phyloP scores from a whole-genome alignment of 495 filamentous ascomycete genomes.

The Podospora australis region DNA sequence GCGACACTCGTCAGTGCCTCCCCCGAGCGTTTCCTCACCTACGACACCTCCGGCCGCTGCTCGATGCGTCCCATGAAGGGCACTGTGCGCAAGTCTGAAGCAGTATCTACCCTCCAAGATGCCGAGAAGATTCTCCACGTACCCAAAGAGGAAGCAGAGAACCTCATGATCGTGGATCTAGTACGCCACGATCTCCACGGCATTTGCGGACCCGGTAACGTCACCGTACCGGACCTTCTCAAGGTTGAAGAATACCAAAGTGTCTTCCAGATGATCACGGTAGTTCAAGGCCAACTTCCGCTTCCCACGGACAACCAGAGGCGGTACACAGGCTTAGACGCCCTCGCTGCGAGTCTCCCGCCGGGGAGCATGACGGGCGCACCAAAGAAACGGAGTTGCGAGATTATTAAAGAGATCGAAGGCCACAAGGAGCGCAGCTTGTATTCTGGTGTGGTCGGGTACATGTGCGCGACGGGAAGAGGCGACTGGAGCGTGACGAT shows the following conservation, averaged over 20 bases:
- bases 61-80: constrained; percentile 89
- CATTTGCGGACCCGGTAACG: constrained; percentile 64
- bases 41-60: constrained; percentile 50
- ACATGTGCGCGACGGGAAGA: constrained; percentile 75
- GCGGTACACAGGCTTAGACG: constrained; percentile 58
- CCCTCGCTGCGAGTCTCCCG: constrained; percentile 70
- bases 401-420: constrained; percentile 69
- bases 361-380: constrained; percentile 95
- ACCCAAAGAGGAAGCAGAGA: constrained; percentile 89
- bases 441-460: constrained; percentile 86
- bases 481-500: constrained; percentile 89
- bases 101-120: constrained; percentile 50
- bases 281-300: constrained; percentile 66
- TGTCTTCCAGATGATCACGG: constrained; percentile 84
- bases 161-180: constrained; percentile 96
- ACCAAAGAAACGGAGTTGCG: constrained; percentile 82
- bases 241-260: constrained; percentile 83
- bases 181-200: constrained; percentile 86
- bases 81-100: constrained; percentile 68
- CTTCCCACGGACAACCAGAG: constrained; percentile 6
- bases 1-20: constrained; percentile 73
- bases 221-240: constrained; percentile 62
- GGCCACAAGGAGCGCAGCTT: constrained; percentile 58
- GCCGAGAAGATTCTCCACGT: constrained; percentile 64
- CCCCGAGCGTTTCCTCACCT: constrained; percentile 87